Conservation (phyloP, 208 protist genomes). For the Leishmania lainsoni region DNA sequence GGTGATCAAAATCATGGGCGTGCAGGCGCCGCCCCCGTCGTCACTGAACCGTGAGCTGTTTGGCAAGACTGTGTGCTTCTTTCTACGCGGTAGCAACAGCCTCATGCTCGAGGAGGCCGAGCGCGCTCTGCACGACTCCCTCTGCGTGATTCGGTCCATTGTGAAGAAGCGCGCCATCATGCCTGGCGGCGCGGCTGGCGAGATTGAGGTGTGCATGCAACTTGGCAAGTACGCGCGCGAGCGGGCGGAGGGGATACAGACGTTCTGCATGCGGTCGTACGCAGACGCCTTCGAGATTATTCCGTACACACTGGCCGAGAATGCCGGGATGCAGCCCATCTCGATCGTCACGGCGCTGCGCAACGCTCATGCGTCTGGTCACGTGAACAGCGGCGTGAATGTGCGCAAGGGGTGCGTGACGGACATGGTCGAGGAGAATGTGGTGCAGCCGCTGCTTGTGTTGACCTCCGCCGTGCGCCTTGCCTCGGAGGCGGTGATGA, state of each 20-base stretch:
- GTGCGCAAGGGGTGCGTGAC: slow-evolving; percentile 95
- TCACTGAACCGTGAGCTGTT: slow-evolving; percentile 62
- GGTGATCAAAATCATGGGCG: slow-evolving; percentile 96
- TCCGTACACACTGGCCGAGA: slow-evolving; percentile 99
- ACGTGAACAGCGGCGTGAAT: slow-evolving; percentile 95
- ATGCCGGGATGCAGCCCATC: slow-evolving; percentile 98
- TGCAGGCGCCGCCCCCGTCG: slow-evolving; percentile 59
- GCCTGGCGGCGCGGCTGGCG: slow-evolving; percentile 96
- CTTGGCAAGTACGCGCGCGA: slow-evolving; percentile 93
- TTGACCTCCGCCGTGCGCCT: slow-evolving; percentile 94
- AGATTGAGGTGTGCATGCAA: slow-evolving; percentile 95
- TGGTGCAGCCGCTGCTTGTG: slow-evolving; percentile 99
- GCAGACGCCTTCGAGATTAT: slow-evolving; percentile 98
- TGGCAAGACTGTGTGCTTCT: slow-evolving; percentile 95
- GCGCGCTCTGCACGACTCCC: slow-evolving; percentile 98
- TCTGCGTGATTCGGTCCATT: slow-evolving; percentile 99
- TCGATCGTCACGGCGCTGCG: slow-evolving; percentile 98
- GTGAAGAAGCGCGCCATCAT: slow-evolving; percentile 97
- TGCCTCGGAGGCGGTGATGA: slow-evolving; percentile 98
- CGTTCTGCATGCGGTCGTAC: slow-evolving; percentile 96
- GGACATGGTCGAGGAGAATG: slow-evolving; percentile 98
- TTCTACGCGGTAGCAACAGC: slow-evolving; percentile 97
- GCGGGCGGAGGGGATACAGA: slow-evolving; percentile 78
- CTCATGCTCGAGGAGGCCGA: slow-evolving; percentile 98
- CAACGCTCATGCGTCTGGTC: slow-evolving; percentile 93